Evolutionary conservation across 495 filamentous ascomycete species (phyloP).

Genomic region (Annulohypoxylon maeteangense): DNA sequence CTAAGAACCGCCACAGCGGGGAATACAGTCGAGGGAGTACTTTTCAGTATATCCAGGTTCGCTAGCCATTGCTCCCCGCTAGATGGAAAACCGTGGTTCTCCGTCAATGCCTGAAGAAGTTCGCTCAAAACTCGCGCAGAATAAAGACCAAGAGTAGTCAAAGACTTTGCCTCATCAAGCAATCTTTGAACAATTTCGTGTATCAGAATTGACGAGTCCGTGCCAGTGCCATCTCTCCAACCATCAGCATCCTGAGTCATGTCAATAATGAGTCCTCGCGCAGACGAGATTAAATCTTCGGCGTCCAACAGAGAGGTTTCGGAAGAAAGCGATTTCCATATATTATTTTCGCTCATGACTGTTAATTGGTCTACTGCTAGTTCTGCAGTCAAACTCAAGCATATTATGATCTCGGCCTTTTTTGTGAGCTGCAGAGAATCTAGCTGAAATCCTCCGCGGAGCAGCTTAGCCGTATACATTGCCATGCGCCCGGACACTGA

Average conservation of each 20-base stretch:
- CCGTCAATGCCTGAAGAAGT: conserved; percentile 52
- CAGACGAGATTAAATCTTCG: conserved; percentile 67
- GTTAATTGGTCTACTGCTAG: conserved; percentile 59
- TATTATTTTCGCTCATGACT: conserved; percentile 42
- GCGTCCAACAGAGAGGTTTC: conserved; percentile 68
- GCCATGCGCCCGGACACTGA: conserved; percentile 80
- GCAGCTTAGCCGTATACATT: conserved; percentile 68
- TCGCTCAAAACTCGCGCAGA: conserved; percentile 57
- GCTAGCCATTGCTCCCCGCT: conserved; percentile 57
- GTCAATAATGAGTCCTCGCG: conserved; percentile 63
- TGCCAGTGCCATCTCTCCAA: conserved; percentile 48
- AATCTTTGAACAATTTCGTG: conserved; percentile 53
- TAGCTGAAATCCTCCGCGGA: conserved; percentile 53
- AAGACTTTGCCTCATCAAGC: conserved; percentile 45
- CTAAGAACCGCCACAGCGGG: conserved; percentile 62
- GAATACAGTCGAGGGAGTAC: conserved; percentile 57
- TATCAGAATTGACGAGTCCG: conserved; percentile 43
- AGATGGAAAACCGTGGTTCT: conserved; percentile 51
- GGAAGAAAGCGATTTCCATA: conserved; percentile 50
- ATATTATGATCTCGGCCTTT: conserved; percentile 53
- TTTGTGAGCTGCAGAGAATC: conserved; percentile 44
- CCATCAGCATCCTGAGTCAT: conserved; percentile 51
- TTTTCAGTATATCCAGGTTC: conserved; percentile 52
- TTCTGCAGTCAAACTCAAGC: conserved; percentile 53
- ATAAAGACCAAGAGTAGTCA: conserved; percentile 58